Percentiles rank a stretch among this genome's conserved stretches.
Conservation (phyloP, 2,329 filamentous ascomycete species). For the Monosporascus ibericus region DNA sequence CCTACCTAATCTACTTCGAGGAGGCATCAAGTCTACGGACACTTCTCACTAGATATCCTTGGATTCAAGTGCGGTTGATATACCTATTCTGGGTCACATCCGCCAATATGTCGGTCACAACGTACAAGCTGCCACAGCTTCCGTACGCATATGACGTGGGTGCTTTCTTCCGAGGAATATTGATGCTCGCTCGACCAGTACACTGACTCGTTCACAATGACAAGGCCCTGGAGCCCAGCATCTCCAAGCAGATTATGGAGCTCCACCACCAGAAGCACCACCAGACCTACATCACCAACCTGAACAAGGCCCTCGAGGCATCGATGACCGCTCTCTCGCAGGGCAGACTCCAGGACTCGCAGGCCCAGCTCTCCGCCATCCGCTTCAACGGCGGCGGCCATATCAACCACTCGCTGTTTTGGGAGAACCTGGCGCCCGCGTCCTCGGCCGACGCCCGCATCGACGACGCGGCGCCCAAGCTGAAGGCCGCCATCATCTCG, state of each 20-base stretch:
- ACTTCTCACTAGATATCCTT: no score
- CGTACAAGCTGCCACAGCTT: constrained; percentile 57
- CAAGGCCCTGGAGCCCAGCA: constrained; percentile 67
- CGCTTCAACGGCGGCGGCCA: constrained; percentile 90
- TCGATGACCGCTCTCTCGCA: constrained; percentile 51
- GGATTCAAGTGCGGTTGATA: no score
- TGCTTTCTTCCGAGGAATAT: constrained; percentile 5
- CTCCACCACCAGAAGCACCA: constrained; percentile 77
- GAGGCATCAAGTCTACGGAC: no score
- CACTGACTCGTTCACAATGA: neutral
- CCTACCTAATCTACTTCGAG: no score
- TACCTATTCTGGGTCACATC: neutral
- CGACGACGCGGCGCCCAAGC: constrained; percentile 46
- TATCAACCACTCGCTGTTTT: constrained; percentile 91
- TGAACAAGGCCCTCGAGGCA: constrained; percentile 60
- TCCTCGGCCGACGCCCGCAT: constrained; percentile 51
- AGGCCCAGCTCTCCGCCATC: constrained; percentile 61
- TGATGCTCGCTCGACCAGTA: neutral
- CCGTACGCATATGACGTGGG: constrained; percentile 67
- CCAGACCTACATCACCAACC: constrained; percentile 69
- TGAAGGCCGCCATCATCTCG: constrained; percentile 54
- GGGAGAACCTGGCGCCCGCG: constrained; percentile 70
- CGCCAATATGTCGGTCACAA: constrained; percentile 31
- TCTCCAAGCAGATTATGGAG: constrained; percentile 75
- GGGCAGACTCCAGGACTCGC: constrained; percentile 52